These are phyloP conservation scores for Kurtzmaniella cleridarum DNA, from an alignment of 805 yeast genomes.

Conservation along the genomic window DNA sequence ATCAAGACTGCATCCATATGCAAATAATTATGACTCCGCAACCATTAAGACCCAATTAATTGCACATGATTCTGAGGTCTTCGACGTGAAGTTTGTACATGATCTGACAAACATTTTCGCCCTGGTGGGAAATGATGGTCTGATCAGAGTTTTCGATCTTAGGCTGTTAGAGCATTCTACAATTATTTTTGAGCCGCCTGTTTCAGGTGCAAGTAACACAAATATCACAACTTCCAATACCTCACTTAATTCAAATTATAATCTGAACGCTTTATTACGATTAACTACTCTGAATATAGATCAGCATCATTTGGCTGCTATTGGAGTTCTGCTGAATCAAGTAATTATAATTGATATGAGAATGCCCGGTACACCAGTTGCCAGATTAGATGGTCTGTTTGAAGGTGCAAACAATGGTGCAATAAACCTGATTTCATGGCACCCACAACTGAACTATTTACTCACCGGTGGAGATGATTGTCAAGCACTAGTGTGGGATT, in stretches of 20 bases:
- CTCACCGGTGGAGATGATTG: constrained; percentile 68
- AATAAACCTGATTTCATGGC: constrained; percentile 78
- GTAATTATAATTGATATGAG: constrained; percentile 78
- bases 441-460: constrained; percentile 63
- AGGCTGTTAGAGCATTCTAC: constrained; percentile 89
- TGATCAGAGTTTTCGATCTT: constrained; percentile 86
- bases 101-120: constrained; percentile 76
- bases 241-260: constrained; percentile 9
- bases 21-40: constrained; percentile 37
- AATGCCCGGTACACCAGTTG: constrained; percentile 77
- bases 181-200: constrained; percentile 81
- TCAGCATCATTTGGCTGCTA: constrained; percentile 76
- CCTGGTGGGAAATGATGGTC: constrained; percentile 93
- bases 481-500: constrained; percentile 68
- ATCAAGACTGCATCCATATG: constrained; percentile 20
- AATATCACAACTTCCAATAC: constrained; percentile 6
- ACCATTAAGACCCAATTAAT: constrained; percentile 86
- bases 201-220: constrained; percentile 9
- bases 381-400: constrained; percentile 54
- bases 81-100: constrained; percentile 80
- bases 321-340: constrained; percentile 63
- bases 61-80: constrained; percentile 94
- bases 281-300: constrained; percentile 76
- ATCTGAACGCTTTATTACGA: constrained; percentile 60
- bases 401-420: constrained; percentile 50